A percentile compares a stretch with the other conserved stretches of the same genome.
phyloP scores from a whole-genome alignment of 2,329 filamentous ascomycete species.

The Periconia digitata region DNA sequence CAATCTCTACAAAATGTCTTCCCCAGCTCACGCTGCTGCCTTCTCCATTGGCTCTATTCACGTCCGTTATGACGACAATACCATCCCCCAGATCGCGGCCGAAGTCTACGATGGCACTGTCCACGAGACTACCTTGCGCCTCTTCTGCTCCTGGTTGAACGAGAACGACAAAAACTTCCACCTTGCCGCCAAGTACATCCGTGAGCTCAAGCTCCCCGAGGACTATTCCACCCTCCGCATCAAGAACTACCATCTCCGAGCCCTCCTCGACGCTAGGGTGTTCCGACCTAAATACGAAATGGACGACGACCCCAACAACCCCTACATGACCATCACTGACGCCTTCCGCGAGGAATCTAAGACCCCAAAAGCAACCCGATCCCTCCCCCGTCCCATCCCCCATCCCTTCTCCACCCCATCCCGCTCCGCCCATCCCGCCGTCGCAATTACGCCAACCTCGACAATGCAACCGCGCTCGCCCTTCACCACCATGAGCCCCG shows the following conservation, averaged over 20 bases:
- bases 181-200: slow-evolving; percentile 23
- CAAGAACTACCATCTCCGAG: slow-evolving; percentile 7
- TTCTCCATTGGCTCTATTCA: neutral
- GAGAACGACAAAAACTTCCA: slow-evolving; percentile 22
- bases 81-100: neutral
- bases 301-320: too few species aligned
- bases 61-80: neutral
- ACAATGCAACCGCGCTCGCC: neutral
- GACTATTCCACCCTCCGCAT: slow-evolving; percentile 12
- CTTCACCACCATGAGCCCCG: neutral
- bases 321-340: too few species aligned
- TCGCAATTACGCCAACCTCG: neutral
- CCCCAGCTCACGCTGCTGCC: neutral
- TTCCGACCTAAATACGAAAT: slow-evolving; percentile 11
- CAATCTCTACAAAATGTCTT: too few species aligned
- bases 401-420: neutral
- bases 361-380: too few species aligned
- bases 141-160: slow-evolving; percentile 30
- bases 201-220: slow-evolving; percentile 31
- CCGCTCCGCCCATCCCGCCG: neutral
- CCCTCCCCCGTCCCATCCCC: neutral
- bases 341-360: too few species aligned
- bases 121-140: slow-evolving; percentile 23
- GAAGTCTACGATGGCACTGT: slow-evolving; percentile 22
- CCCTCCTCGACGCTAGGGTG: slow-evolving; percentile 7